A percentile compares a stretch with the other conserved stretches of the same genome.
These are phyloP conservation scores for Bryum argenteum DNA, from an alignment of 225 moss, liverwort and hornwort genomes.

Conservation along the genomic window DNA sequence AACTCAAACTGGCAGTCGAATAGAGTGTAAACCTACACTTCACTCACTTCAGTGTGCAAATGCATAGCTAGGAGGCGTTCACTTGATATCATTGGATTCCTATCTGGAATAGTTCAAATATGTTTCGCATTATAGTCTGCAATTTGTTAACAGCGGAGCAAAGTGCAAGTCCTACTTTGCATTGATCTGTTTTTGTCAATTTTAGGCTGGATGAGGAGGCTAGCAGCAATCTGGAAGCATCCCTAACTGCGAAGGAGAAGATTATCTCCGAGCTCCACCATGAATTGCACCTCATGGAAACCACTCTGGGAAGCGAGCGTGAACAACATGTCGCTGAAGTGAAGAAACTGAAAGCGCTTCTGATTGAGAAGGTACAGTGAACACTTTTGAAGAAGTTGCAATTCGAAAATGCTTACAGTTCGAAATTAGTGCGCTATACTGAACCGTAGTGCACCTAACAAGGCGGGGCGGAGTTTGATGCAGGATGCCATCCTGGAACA, in stretches of 20 bases:
- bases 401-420: background rate
- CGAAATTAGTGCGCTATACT: background rate
- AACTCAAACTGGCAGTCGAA: background rate
- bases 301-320: slow-evolving; percentile 69
- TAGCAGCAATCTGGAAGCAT: slow-evolving; percentile 81
- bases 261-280: slow-evolving; percentile 86
- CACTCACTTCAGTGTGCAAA: background rate
- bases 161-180: background rate
- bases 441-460: slow-evolving; percentile 20
- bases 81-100: background rate
- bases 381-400: slow-evolving; percentile 1
- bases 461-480: slow-evolving; percentile 25
- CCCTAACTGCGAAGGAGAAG: slow-evolving; percentile 88
- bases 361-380: slow-evolving; percentile 72
- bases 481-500: slow-evolving; percentile 71
- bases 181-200: slow-evolving; percentile 10
- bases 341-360: slow-evolving; percentile 59
- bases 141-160: background rate
- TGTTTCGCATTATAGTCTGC: slow-evolving; percentile 17
- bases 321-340: slow-evolving; percentile 68
- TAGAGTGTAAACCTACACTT: slow-evolving; percentile 11
- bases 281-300: slow-evolving; percentile 79
- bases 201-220: slow-evolving; percentile 84
- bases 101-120: background rate
- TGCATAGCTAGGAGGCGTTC: background rate